Conservation (phyloP, 2,329 filamentous ascomycete species). For the Sporothrix schenckii region DNA sequence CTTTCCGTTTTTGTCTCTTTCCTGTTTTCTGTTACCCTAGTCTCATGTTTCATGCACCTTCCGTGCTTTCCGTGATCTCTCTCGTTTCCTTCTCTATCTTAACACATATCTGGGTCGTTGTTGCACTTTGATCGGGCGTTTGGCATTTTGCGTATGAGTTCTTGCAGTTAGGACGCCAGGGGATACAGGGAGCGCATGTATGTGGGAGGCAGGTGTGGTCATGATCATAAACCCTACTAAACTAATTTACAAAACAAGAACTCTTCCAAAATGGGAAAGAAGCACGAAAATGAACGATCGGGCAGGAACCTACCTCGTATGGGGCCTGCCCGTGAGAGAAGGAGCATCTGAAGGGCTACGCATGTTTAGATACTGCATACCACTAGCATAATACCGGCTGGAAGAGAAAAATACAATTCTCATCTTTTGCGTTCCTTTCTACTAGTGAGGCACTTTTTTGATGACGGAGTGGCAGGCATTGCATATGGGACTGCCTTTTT, state of each 20-base stretch:
- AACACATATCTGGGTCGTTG: conserved; percentile 21
- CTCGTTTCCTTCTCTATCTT: background rate
- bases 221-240: conserved; percentile 2
- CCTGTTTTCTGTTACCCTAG: background rate
- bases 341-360: background rate
- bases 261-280: background rate
- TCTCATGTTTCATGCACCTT: conserved; percentile 2
- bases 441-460: background rate
- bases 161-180: conserved; percentile 3
- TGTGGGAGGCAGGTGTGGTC: conserved; percentile 21
- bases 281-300: background rate
- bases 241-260: conserved; percentile 22
- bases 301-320: background rate
- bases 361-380: conserved; percentile 4
- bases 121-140: conserved; percentile 35
- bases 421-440: background rate
- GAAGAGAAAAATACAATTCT: conserved; percentile 1
- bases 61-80: background rate
- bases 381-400: conserved; percentile 16
- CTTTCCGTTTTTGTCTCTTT: conserved; percentile 24
- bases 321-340: background rate
- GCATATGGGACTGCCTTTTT: background rate
- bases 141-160: conserved; percentile 28
- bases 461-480: background rate
- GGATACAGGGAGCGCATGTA: background rate